Base-by-base conservation (phyloP, 169 alveolate genomes). In the Babesia bovis region DNA sequence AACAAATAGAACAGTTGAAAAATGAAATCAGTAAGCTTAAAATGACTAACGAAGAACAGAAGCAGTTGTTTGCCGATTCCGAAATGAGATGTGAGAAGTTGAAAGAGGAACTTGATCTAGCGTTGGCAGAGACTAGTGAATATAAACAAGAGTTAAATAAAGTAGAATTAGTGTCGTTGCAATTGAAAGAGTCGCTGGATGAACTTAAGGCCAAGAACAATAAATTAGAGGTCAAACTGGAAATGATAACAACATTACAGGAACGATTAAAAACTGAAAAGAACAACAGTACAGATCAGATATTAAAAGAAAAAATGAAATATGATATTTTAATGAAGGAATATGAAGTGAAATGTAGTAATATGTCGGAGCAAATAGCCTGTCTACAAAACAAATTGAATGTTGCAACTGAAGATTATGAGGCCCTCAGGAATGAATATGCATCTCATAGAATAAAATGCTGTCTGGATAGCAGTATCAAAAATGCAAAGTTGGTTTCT, bases 191-290 rank as follows among this genome's bases (percentile, higher is more conserved):
- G 15, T 25, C 45, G 4, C 12, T 71, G 35, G 23, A 44, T 25
- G 4, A 59, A 30, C 19, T 40, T 23, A 47, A 69, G 28, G 23
- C 50, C 66, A 3, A 21, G 12, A n/a, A 42, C 21, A 30, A 21
- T 19, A 23, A 15, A 35, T 17, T 84, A 63, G 40, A 76, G 45
- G n/a, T n/a, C 42, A 49, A 83, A 35, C 4, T 52, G 25, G 17
- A 33, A 35, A 72, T 77, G 33, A 76, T 44, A 25, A 75, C 52
- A 38, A 9, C 85, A 28, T 21, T 33, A 36, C 7, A 66, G 28
- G 61, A 60, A 28, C 21, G 32, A 6, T 21, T 63, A 23, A 26
- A 23, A 30, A 28, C 26, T 3, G 73, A 63, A 15, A 63, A 63
- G 21, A 21, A 58, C 3, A 51, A 63, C 7, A 45, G 51, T 2